These are phyloP conservation scores for Cordyceps fumosorosea DNA, from an alignment of 2,329 filamentous ascomycete species.

Conservation along the genomic window DNA sequence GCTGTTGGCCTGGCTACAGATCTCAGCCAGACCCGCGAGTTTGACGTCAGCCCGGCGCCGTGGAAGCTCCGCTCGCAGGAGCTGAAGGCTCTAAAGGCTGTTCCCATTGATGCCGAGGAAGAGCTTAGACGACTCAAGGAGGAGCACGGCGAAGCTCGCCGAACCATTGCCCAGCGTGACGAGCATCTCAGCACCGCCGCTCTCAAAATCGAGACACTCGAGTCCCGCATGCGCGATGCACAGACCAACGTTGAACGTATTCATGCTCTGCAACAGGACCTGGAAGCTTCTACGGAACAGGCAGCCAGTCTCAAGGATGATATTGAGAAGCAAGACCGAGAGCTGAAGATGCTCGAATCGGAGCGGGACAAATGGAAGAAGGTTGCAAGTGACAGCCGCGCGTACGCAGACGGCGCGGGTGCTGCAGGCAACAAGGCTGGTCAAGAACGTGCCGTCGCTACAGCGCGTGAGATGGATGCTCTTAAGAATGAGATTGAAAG, in stretches of 20 bases:
- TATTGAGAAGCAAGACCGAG: slow-evolving; percentile 60
- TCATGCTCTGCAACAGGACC: slow-evolving; percentile 53
- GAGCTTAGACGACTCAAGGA: slow-evolving; percentile 76
- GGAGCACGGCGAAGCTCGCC: slow-evolving; percentile 70
- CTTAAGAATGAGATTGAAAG: slow-evolving; percentile 62
- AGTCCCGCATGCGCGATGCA: slow-evolving; percentile 79
- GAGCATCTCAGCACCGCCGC: slow-evolving; percentile 78
- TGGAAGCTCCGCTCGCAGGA: slow-evolving; percentile 80
- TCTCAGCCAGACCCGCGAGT: slow-evolving; percentile 67
- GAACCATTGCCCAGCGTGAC: slow-evolving; percentile 65
- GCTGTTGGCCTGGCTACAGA: slow-evolving; percentile 65
- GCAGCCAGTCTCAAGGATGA: slow-evolving; percentile 52
- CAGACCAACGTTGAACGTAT: slow-evolving; percentile 69
- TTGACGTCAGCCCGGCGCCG: slow-evolving; percentile 68
- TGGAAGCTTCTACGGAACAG: slow-evolving; percentile 46
- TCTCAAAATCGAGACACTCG: slow-evolving; percentile 90
- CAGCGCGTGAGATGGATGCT: slow-evolving; percentile 64
- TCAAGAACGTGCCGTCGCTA: slow-evolving; percentile 61
- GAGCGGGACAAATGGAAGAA: slow-evolving; percentile 68
- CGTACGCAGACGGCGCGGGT: slow-evolving; percentile 47
- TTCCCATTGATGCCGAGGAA: slow-evolving; percentile 76
- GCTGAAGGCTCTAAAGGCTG: slow-evolving; percentile 72
- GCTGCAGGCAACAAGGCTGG: slow-evolving; percentile 48
- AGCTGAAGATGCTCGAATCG: slow-evolving; percentile 56
- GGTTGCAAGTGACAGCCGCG: slow-evolving; percentile 55